A percentile compares a stretch with the other conserved stretches of the same genome.
Conservation (phyloP, 1,284 basidiomycete genomes). For the Testicularia cyperi region DNA sequence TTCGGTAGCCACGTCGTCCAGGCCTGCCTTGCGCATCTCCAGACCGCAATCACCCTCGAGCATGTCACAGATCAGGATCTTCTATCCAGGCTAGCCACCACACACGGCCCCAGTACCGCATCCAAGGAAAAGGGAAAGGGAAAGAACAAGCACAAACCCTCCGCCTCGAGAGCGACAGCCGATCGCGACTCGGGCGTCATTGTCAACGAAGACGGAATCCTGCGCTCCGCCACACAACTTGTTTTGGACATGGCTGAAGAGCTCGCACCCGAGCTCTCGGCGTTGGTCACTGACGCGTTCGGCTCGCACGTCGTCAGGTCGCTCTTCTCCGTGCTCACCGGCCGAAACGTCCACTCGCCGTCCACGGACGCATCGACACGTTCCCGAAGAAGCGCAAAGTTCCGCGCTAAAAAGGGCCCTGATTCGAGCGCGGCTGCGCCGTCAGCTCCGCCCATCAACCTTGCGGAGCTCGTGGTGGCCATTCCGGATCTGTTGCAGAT, state of each 20-base stretch:
- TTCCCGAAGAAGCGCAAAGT: constrained; percentile 48
- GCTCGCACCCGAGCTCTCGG: constrained; percentile 12
- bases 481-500: constrained; percentile 25
- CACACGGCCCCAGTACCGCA: constrained; percentile 3
- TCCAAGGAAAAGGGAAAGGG: constrained; percentile 4
- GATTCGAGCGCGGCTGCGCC: constrained; percentile 4
- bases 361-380: constrained; percentile 12
- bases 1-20: constrained; percentile 57
- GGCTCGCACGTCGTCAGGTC: constrained; percentile 52
- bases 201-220: constrained; percentile 39
- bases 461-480: constrained; percentile 2
- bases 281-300: constrained; percentile 41
- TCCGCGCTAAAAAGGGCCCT: constrained; percentile 40
- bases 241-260: constrained; percentile 40
- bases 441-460: background rate
- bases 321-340: constrained; percentile 44
- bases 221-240: constrained; percentile 39
- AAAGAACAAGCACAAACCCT: background rate
- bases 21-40: constrained; percentile 36
- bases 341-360: constrained; percentile 23
- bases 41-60: constrained; percentile 28
- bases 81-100: too few relatives aligned
- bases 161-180: constrained; percentile 9
- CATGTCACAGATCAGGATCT: constrained; percentile 9
- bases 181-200: constrained; percentile 25